Conservation (phyloP, 352 stramenopile species). For the Phytophthora citricola region DNA sequence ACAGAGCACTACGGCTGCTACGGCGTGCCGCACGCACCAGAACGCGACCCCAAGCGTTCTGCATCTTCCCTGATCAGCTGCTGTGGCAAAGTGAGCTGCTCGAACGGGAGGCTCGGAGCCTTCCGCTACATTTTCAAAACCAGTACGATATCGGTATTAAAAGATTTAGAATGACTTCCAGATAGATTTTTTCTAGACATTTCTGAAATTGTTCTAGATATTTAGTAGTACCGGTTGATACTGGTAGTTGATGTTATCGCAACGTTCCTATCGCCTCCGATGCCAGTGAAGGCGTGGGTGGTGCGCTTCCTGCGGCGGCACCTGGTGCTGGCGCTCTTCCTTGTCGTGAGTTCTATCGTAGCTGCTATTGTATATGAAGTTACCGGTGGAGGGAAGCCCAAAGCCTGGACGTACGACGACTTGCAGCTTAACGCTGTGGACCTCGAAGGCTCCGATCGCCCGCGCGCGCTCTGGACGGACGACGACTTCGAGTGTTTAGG, state of each 20-base stretch:
- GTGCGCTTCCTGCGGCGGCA: conserved; percentile 51
- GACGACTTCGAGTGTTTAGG: conserved; percentile 79
- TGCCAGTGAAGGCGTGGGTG: conserved; percentile 35
- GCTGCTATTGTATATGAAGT: conserved; percentile 68
- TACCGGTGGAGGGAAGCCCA: conserved; percentile 54
- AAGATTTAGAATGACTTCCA: neutral
- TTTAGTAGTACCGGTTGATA: neutral
- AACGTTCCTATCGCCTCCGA: neutral
- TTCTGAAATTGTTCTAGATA: too few relatives aligned
- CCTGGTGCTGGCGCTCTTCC: conserved; percentile 43
- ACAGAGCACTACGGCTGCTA: conserved; percentile 16
- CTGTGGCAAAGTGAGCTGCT: conserved; percentile 30
- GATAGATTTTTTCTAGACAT: too few relatives aligned
- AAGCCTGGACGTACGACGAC: conserved; percentile 41
- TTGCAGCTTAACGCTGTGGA: conserved; percentile 57
- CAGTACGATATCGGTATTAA: neutral
- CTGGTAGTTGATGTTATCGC: too few relatives aligned
- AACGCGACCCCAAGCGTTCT: conserved; percentile 28
- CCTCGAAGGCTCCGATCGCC: conserved; percentile 38
- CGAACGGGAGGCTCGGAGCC: conserved; percentile 27
- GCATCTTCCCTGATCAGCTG: conserved; percentile 27
- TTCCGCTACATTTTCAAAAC: conserved; percentile 9
- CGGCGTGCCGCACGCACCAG: conserved; percentile 25
- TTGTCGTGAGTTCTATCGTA: conserved; percentile 48
- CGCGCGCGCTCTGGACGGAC: conserved; percentile 47